Evolutionary conservation across 495 filamentous ascomycete species (phyloP), one percentile per base, ranked within the genome.

Genomic region (Aspergillus panamensis): DNA sequence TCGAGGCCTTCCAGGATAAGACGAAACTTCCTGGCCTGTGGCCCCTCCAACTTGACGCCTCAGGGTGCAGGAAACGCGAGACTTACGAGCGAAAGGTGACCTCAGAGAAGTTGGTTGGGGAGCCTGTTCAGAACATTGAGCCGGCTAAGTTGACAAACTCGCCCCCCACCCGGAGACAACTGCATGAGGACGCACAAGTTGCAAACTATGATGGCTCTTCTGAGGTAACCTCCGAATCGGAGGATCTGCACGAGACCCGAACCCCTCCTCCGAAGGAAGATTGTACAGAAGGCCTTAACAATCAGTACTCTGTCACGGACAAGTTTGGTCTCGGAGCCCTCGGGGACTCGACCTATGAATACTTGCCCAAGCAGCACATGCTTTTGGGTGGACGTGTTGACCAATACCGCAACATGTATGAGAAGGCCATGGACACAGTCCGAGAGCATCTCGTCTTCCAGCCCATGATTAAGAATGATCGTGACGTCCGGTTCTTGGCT

Each of bases 271-370:
- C 53, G n/a, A 52, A 62, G 40, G 55, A 61, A 20, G 58, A 71
- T 35, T 77, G 74, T 54, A 61, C 63, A 8, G 66, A 58, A 8
- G 70, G 74, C 3, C 45, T 75, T 32, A 58, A 62, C 49, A 61
- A 67, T 39, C 63, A 67, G 8, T 40, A 49, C 1, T 60, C 67
- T 13, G 48, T 16, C 5, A 51, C 32, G 0, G 73, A 80, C 39
- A 75, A 69, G 43, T 96, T 86, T 59, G 85, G 82, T 0, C 80
- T 97, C 68, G 95, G 91, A 44, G 91, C 87, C 53, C 84, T 85
- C 70, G 87, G 92, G 53, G 94, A 97, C 69, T 96, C 91, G 14
- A 85, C 90, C 2, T 97, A 97, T 69, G 94, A 98, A 68, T 98
- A 98, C 69, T 80, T 98, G 51, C 88, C 95, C 21, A 98, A 98